phyloP scores from a whole-genome alignment of 2,329 filamentous ascomycete species.

The Nothopassalora personata region DNA sequence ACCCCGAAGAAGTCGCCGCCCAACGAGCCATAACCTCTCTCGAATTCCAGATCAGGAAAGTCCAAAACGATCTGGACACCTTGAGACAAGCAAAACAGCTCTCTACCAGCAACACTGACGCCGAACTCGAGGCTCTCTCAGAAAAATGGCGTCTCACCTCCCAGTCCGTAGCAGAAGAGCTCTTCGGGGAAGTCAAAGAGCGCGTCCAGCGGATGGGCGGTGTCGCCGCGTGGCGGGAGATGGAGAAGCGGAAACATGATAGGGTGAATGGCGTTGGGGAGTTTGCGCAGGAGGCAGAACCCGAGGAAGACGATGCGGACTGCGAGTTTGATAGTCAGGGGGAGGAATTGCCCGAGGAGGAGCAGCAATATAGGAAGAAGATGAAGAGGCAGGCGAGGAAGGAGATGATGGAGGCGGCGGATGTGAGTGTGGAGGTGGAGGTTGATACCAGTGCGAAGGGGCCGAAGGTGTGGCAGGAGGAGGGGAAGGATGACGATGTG shows the following conservation, averaged over 20 bases:
- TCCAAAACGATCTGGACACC: conserved; percentile 46
- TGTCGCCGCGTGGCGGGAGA: conserved; percentile 46
- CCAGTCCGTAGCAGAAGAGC: conserved; percentile 60
- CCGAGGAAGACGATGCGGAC: conserved; percentile 32
- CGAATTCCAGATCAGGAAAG: conserved; percentile 35
- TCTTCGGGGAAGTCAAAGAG: conserved; percentile 58
- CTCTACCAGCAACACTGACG: conserved; percentile 43
- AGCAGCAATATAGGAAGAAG: conserved; percentile 43
- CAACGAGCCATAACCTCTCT: conserved; percentile 24
- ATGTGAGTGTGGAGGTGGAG: conserved; percentile 31
- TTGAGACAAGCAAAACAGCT: conserved; percentile 51
- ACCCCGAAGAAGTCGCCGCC: conserved; percentile 23
- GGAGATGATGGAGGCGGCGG: conserved; percentile 37
- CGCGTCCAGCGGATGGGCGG: conserved; percentile 60
- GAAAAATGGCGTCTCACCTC: conserved; percentile 58
- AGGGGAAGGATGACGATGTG: conserved; percentile 38
- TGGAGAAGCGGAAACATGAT: conserved; percentile 32
- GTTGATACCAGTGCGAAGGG: conserved; percentile 38
- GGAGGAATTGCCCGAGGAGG: conserved; percentile 33
- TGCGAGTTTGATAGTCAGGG: conserved; percentile 33
- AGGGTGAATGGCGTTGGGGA: conserved; percentile 26
- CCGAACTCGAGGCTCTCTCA: conserved; percentile 53
- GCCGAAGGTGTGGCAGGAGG: conserved; percentile 27
- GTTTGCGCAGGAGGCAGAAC: conserved; percentile 31
- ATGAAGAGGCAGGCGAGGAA: conserved; percentile 48